A percentile compares a stretch with the other conserved stretches of the same genome.
Evolutionary conservation across 1,139 yeast genomes (phyloP).

Genomic region (Scheffersomyces stambukii): DNA sequence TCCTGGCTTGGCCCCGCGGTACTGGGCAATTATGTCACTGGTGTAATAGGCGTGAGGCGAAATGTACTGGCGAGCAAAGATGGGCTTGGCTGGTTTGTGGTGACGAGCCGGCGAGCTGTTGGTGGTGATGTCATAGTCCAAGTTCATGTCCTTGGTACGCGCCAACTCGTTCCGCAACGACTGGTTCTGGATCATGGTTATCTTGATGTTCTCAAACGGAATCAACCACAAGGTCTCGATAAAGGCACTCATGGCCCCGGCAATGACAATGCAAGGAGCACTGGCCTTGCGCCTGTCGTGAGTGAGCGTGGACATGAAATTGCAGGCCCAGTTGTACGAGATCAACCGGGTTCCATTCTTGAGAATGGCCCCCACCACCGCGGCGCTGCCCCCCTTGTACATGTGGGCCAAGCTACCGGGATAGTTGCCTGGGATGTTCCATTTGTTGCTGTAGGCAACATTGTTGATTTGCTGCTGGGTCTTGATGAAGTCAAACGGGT

Average conservation of each 20-base stretch:
- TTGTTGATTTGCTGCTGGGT: constrained; percentile 63
- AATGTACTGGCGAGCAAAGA: constrained; percentile 33
- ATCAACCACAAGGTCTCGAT: constrained; percentile 79
- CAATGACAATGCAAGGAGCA: constrained; percentile 73
- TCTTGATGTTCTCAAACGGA: constrained; percentile 88
- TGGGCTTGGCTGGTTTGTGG: constrained; percentile 21
- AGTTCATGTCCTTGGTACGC: constrained; percentile 15
- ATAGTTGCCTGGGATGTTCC: constrained; percentile 34
- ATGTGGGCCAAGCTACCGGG: constrained; percentile 40
- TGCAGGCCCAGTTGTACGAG: constrained; percentile 71
- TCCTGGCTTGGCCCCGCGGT: constrained; percentile 18
- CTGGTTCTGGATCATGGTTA: constrained; percentile 76
- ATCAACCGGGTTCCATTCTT: constrained; percentile 73
- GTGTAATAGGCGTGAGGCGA: constrained; percentile 45
- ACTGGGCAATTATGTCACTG: constrained; percentile 29
- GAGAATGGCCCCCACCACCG: constrained; percentile 69
- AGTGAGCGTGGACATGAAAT: constrained; percentile 62
- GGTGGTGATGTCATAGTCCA: constrained; percentile 25
- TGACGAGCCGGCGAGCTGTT: constrained; percentile 3
- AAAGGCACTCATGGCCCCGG: constrained; percentile 83
- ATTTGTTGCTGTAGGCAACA: constrained; percentile 31
- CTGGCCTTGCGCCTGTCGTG: constrained; percentile 42
- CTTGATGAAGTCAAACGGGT: constrained; percentile 82
- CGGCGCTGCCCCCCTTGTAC: constrained; percentile 74
- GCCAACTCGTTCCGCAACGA: constrained; percentile 31